Conservation (phyloP, 129 eudicot species). For the Helianthus annuus region DNA sequence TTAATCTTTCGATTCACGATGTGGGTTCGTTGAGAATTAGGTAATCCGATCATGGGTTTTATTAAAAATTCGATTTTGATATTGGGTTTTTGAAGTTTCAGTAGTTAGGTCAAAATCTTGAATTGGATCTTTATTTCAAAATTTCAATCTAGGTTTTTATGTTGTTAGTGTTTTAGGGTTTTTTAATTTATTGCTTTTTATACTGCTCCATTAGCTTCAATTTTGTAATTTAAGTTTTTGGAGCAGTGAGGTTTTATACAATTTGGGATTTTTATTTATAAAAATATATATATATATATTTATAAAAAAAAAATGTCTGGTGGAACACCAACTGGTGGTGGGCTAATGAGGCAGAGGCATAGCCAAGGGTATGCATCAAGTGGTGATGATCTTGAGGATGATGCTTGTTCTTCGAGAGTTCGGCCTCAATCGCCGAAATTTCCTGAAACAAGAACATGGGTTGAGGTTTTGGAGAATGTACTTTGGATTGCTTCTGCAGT, state of each 20-base stretch:
- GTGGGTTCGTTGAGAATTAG: conserved; percentile 35
- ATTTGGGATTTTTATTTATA: background rate
- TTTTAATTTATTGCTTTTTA: background rate
- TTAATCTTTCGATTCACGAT: conserved; percentile 30
- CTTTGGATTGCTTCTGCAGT: conserved; percentile 87
- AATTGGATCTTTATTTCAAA: conserved; percentile 7
- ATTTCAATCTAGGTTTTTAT: conserved; percentile 1
- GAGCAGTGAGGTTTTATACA: conserved; percentile 19
- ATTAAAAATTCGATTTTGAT: conserved; percentile 23
- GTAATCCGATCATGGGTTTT: conserved; percentile 30
- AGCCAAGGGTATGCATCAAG: conserved; percentile 90
- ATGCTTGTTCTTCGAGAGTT: conserved; percentile 81
- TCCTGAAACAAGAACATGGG: conserved; percentile 58
- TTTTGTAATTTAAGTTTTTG: conserved; percentile 18
- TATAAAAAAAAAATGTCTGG: conserved; percentile 54
- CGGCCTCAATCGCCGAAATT: conserved; percentile 38
- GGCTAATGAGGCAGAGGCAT: conserved; percentile 80
- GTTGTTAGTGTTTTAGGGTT: conserved; percentile 12
- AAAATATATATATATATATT: background rate
- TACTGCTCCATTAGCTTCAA: conserved; percentile 26
- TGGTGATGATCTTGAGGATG: conserved; percentile 91
- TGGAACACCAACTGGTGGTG: conserved; percentile 77
- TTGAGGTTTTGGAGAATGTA: conserved; percentile 70
- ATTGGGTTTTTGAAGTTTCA: conserved; percentile 37
- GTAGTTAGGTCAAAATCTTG: conserved; percentile 37